These are phyloP conservation scores for Warburgia ugandensis DNA, from an alignment of 164 flowering plant species.

Conservation along the genomic window DNA sequence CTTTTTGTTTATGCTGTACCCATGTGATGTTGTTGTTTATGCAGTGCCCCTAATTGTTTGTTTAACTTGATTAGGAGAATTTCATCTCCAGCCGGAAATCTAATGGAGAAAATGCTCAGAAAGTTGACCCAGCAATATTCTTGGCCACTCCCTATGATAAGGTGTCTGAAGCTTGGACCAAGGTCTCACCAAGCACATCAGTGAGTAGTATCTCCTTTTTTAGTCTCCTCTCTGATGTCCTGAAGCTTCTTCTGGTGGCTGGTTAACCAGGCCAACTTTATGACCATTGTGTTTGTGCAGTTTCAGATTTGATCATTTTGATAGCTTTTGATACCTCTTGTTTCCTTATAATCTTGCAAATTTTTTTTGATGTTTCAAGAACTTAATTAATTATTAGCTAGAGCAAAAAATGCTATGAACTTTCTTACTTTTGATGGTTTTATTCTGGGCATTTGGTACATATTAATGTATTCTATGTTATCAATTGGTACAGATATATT, in stretches of 20 bases:
- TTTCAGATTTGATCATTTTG: no score
- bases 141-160: constrained; percentile 85
- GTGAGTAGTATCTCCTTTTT: constrained; percentile 34
- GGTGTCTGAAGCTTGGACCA: constrained; percentile 91
- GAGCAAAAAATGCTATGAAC: no score
- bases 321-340: no score
- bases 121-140: constrained; percentile 57
- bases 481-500: no score
- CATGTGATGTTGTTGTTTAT: not conserved
- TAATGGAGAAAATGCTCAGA: constrained; percentile 29
- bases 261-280: not conserved
- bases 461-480: no score
- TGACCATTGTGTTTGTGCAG: not conserved
- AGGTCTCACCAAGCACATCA: constrained; percentile 46
- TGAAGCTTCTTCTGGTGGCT: not conserved
- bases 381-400: not conserved
- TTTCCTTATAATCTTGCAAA: no score
- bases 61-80: constrained; percentile 43
- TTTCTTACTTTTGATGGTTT: no score
- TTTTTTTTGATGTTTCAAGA: no score
- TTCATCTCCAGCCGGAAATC: constrained; percentile 52
- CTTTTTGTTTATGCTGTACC: not conserved
- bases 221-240: not conserved
- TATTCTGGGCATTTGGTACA: no score
- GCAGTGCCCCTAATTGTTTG: constrained; percentile 6